Conservation (phyloP, 2,329 filamentous ascomycete species). For the Bipolaris sorokiniana region DNA sequence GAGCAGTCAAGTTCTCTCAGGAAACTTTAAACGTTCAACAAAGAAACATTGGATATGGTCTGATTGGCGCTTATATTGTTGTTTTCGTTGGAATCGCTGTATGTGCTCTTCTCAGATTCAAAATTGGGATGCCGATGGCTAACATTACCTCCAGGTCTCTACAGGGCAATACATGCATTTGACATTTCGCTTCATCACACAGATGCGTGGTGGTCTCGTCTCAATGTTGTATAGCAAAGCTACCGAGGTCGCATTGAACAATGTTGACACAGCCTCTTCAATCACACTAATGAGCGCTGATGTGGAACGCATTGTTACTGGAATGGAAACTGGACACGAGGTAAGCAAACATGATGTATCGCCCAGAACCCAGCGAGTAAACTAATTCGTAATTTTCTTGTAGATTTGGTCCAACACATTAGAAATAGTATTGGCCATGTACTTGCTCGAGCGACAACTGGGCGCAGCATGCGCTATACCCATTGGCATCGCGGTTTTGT, state of each 20-base stretch:
- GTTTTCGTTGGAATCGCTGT: slow-evolving; percentile 46
- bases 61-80: slow-evolving; percentile 44
- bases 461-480: slow-evolving; percentile 58
- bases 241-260: slow-evolving; percentile 33
- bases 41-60: slow-evolving; percentile 40
- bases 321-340: slow-evolving; percentile 46
- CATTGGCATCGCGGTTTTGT: slow-evolving; percentile 51
- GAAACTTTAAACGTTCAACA: slow-evolving; percentile 22
- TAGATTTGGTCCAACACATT: slow-evolving; percentile 46
- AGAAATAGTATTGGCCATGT: slow-evolving; percentile 56
- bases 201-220: slow-evolving; percentile 47
- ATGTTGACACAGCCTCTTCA: slow-evolving; percentile 40
- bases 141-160: slow-evolving; percentile 31
- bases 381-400: background rate
- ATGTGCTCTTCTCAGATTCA: slow-evolving; percentile 14
- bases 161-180: slow-evolving; percentile 46
- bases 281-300: slow-evolving; percentile 48
- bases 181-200: slow-evolving; percentile 44
- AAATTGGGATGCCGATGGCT: slow-evolving; percentile 12
- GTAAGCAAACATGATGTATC: background rate
- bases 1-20: slow-evolving; percentile 39
- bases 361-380: too few species aligned
- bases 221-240: slow-evolving; percentile 47
- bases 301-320: slow-evolving; percentile 44
- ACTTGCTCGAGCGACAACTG: slow-evolving; percentile 56